Evolutionary conservation across 2,329 filamentous ascomycete species (phyloP), one percentile per base, ranked within the genome.

Genomic region (Balansia obtecta): DNA sequence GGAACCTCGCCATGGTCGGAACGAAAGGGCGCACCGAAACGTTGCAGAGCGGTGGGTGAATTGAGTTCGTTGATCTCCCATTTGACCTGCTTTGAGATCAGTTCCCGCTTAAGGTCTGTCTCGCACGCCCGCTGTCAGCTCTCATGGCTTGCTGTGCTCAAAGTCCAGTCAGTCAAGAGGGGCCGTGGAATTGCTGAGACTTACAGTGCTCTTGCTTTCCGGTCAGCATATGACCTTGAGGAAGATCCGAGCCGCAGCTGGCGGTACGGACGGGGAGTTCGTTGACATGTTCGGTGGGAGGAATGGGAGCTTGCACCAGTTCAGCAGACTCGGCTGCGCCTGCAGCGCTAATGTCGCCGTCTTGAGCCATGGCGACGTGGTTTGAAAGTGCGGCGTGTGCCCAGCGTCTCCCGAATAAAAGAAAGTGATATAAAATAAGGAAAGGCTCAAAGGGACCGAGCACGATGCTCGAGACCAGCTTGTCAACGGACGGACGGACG

Each of bases 151-250:
- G 27, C 27, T 27, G 27, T 27, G 27, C 27, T 27, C 27, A 27
- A 27, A 27, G n/a, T n/a, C n/a, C 27, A 27, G n/a, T 7, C 27
- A 27, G 27, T 27, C 27, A 8, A 27, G 27, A 37, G 34, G 34
- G 34, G 4, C 4, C 15, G 34, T 12, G 34, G 15, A 12, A 37
- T 37, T 37, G 11, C 13, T 12, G 15, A 37, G 46, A 68, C 83
- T 60, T 67, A 95, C 89, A 98, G 67, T 98, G 93, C 67, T 98
- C 93, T 76, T 98, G 91, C 71, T 96, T 97, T 58, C 93, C 93
- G 0, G 90, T 95, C 63, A 98, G 71, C 6, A 70, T 58, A 54
- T 77, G 73, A 41, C 69, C 72, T 3, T 69, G 63, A 46, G 71
- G 65, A 50, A 68, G 62, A n/a, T 60, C 55, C 37, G 56, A 56